Base-by-base conservation (phyloP, 73 alveolate species). In the Durusdinium trenchii region DNA sequence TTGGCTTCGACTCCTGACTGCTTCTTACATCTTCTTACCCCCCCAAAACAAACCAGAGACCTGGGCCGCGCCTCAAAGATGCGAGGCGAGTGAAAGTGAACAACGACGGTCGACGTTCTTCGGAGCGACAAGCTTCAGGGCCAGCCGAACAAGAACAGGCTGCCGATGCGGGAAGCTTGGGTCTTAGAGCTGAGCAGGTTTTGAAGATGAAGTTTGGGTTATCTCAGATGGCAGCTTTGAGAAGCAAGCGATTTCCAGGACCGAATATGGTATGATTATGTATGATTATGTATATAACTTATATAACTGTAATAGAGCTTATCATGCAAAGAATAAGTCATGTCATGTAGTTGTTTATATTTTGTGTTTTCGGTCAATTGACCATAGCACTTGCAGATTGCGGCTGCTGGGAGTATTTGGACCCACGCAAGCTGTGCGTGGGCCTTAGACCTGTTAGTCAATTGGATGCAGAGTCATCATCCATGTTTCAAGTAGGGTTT, bases 401-500 rank as follows among this genome's bases (percentile, higher is more conserved):
- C 47, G 97, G 89, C 76, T 91, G 97, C 97, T 91, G 97, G 97
- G 97, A 91, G 43, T 91, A 91, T 43, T 48, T 91, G 97, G 97
- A 91, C 26, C 97, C 89, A 16, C 38, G 50, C n/a, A n/a, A 54
- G n/a, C 30, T 91, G 36, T 69, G 97, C 57, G 18, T 46, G 48
- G 4, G 38, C 76, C 89, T 47, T 54, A 18, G 89, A 40, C 6
- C 50, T 5, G 6, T 71, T n/a, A 54, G 64, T 20, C 64, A 20
- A 9, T 4, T 9, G 32, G 45, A 32, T 3, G 6, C 91, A 16
- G 61, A n/a, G 42, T 10, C 61, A 9, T 23, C 76, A 26, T 35
- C 32, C 4, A 40, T 62, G 73, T 60, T 23, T 23, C 12, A 57
- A 57, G 69, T 23, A 57, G n/a, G 18, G 30, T 60, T 2, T 60